Evolutionary conservation across 257 asterid genomes (phyloP).

Genomic region (Nicotiana paniculata): DNA sequence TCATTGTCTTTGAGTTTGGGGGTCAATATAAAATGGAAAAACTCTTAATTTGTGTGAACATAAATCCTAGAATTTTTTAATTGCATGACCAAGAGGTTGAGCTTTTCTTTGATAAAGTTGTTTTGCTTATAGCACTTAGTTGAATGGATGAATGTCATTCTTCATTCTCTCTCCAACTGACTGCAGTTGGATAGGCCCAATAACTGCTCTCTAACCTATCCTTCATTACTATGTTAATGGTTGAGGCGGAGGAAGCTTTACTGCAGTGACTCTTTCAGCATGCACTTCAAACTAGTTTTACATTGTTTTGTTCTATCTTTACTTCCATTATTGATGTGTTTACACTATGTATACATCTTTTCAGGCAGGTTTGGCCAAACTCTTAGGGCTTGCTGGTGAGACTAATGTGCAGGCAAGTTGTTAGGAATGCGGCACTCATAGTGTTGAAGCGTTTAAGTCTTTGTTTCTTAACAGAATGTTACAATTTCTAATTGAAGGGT

Average conservation of each 20-base stretch:
- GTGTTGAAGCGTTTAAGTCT: background rate
- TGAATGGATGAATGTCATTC: background rate
- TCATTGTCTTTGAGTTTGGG: background rate
- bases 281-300: slow-evolving; percentile 1
- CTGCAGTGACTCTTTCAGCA: background rate
- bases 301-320: background rate
- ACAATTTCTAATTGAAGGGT: slow-evolving; percentile 29
- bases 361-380: slow-evolving; percentile 96
- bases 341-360: slow-evolving; percentile 9
- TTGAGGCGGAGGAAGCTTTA: background rate
- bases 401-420: slow-evolving; percentile 86
- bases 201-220: background rate
- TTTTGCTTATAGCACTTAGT: background rate
- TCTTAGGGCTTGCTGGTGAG: slow-evolving; percentile 97
- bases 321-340: background rate
- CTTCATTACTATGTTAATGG: background rate
- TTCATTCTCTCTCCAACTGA: background rate
- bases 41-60: background rate
- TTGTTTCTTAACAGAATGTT: background rate
- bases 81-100: background rate
- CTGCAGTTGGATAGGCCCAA: background rate
- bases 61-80: background rate
- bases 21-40: background rate
- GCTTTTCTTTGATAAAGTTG: background rate
- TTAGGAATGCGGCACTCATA: background rate